Evolutionary conservation across 2,329 filamentous ascomycete genomes (phyloP), one percentile per base, ranked within the genome.

Genomic region (Chaetomium globosum): DNA sequence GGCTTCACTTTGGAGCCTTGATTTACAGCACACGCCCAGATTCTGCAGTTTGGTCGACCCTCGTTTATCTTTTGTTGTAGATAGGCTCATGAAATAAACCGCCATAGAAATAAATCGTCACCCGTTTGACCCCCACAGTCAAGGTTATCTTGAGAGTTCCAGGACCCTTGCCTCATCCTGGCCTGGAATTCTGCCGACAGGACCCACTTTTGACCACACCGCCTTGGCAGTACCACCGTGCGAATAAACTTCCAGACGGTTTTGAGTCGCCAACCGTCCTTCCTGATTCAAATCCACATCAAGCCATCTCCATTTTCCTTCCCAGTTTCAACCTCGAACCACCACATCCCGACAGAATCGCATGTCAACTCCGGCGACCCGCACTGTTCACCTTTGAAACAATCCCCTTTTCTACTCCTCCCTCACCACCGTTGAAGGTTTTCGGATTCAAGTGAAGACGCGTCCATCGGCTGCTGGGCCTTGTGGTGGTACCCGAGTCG

Each of bases 361-460:
- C 51, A 43, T 39, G 16, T 43, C 57, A 33, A 46, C 33, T 4
- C 16, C 39, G 19, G 26, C 52, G 2, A n/a, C 28, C 36, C 52
- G 52, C 58, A 65, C 58, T 65, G 58, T 57, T 26, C 26, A 31
- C 13, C 23, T 16, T 59, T n/a, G 16, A 33, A 61, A 51, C 26
- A 36, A 30, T 31, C 16, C 49, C 31, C 19, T 33, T 46, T 60
- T 46, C n/a, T 54, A 16, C 16, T 23, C 13, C 7, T 55, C 48
- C 49, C 12, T 28, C 31, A 36, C 55, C 33, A 10, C 36, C 63
- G 51, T 54, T 57, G 31, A 26, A 56, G 58, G 58, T 52, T 65
- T 55, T 64, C 58, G 28, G 52, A 71, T 68, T 70, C 70, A 68
- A 70, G 65, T 71, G 70, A 71, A 69, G 65, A 66, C 66, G 59